Evolutionary conservation across 331 rosid genomes (phyloP).

Genomic region (Saraca asoca): DNA sequence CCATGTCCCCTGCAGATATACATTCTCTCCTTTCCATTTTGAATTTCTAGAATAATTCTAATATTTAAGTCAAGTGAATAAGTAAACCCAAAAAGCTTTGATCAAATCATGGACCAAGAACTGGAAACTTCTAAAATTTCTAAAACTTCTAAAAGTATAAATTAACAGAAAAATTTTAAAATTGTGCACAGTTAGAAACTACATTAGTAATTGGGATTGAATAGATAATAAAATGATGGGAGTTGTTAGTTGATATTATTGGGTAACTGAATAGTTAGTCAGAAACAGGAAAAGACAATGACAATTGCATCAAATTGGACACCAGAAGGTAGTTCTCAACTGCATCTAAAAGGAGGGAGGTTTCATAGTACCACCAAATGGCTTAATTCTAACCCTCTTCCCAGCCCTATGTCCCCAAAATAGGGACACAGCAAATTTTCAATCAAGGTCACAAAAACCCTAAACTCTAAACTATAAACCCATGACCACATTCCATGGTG

Average conservation of each 20-base stretch:
- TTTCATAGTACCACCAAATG: neutral
- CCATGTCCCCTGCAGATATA: neutral
- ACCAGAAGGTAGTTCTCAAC: conserved; percentile 4
- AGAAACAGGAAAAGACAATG: neutral
- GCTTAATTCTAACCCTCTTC: conserved; percentile 12
- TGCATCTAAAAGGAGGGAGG: no score
- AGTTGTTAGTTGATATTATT: no score
- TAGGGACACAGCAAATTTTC: conserved; percentile 4
- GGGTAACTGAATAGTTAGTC: neutral
- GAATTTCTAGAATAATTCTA: neutral
- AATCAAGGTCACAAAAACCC: neutral
- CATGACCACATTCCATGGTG: conserved; percentile 12
- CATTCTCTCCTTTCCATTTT: neutral
- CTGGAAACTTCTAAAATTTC: no score
- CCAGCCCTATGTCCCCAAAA: neutral
- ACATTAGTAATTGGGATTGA: neutral
- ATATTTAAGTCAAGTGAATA: neutral
- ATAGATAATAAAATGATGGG: neutral
- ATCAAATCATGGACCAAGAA: no score
- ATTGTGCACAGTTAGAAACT: neutral
- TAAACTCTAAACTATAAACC: conserved; percentile 15
- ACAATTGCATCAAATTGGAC: conserved; percentile 1
- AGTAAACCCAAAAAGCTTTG: no score
- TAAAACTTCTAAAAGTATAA: no score
- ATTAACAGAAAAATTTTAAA: no score